These are phyloP conservation scores for Nakazawaea ernobii DNA, from an alignment of 805 yeast genomes.

Conservation along the genomic window DNA sequence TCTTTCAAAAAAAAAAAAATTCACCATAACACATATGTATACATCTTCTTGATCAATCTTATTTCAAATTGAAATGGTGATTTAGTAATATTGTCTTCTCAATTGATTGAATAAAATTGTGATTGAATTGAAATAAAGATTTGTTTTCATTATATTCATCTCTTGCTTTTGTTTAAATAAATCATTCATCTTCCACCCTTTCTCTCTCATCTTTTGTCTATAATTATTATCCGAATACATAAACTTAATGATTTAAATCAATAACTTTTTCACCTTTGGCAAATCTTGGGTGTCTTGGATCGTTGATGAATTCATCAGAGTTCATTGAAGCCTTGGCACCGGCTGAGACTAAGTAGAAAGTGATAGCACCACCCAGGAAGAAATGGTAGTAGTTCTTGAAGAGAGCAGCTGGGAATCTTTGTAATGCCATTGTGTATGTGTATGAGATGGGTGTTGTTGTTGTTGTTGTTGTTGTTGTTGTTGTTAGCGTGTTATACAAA, in stretches of 20 bases:
- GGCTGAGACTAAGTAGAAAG: conserved; percentile 67
- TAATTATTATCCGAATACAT: neutral
- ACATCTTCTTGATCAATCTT: no score
- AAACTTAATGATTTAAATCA: conserved; percentile 6
- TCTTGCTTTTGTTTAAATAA: neutral
- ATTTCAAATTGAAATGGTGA: no score
- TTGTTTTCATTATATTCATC: neutral
- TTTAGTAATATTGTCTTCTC: no score
- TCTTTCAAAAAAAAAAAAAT: no score
- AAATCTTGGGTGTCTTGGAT: conserved; percentile 95
- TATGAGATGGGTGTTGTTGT: neutral
- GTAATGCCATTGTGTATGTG: conserved; percentile 12
- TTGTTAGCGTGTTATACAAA: neutral
- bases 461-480: neutral
- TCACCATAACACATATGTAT: no score
- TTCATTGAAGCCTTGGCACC: conserved; percentile 63
- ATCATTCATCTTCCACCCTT: neutral
- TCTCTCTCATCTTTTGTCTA: neutral
- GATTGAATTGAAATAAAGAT: no score
- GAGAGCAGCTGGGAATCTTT: conserved; percentile 37
- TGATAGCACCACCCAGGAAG: conserved; percentile 46
- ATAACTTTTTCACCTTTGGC: conserved; percentile 43
- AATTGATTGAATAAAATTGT: no score
- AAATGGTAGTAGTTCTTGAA: conserved; percentile 43
- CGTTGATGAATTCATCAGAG: conserved; percentile 81